Evolutionary conservation across 768 basidiomycete species (phyloP).

Genomic region (Lactifluus pinguis): DNA sequence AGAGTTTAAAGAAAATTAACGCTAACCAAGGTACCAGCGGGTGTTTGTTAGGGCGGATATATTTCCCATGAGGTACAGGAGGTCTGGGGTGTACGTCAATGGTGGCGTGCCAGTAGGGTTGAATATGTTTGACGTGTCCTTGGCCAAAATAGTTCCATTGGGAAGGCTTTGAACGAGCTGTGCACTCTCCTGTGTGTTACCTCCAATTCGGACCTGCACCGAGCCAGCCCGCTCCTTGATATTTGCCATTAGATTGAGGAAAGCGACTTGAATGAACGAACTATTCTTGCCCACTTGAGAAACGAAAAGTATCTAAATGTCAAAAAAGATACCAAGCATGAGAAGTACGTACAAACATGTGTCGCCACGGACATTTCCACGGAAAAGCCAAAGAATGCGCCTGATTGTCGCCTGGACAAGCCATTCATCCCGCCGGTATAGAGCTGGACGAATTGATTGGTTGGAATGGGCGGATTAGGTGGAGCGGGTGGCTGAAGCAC

Average conservation of each 20-base stretch:
- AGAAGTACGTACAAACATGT: constrained; percentile 44
- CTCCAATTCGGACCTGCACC: constrained; percentile 63
- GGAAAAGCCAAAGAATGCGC: constrained; percentile 64
- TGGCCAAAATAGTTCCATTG: constrained; percentile 42
- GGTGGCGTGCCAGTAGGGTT: constrained; percentile 62
- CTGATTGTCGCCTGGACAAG: constrained; percentile 37
- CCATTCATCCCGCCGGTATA: constrained; percentile 23
- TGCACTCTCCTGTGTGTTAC: constrained; percentile 70
- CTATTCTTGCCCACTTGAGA: constrained; percentile 46
- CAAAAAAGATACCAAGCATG: neutral
- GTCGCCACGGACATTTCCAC: constrained; percentile 67
- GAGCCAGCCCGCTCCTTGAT: constrained; percentile 54
- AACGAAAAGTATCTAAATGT: neutral
- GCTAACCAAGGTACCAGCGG: constrained; percentile 54
- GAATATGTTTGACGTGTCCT: constrained; percentile 28
- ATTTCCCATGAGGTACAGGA: constrained; percentile 57
- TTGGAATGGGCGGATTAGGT: constrained; percentile 36
- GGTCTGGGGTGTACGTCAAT: constrained; percentile 51
- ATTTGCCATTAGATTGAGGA: constrained; percentile 74
- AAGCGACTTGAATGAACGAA: constrained; percentile 46
- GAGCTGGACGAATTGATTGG: constrained; percentile 38
- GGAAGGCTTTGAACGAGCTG: constrained; percentile 40
- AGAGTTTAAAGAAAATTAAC: neutral
- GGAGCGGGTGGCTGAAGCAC: constrained; percentile 41
- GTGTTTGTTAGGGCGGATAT: constrained; percentile 50